Evolutionary conservation across 805 yeast genomes (phyloP), one percentile per base, ranked within the genome.

Genomic region (Wickerhamomyces xylosicus): DNA sequence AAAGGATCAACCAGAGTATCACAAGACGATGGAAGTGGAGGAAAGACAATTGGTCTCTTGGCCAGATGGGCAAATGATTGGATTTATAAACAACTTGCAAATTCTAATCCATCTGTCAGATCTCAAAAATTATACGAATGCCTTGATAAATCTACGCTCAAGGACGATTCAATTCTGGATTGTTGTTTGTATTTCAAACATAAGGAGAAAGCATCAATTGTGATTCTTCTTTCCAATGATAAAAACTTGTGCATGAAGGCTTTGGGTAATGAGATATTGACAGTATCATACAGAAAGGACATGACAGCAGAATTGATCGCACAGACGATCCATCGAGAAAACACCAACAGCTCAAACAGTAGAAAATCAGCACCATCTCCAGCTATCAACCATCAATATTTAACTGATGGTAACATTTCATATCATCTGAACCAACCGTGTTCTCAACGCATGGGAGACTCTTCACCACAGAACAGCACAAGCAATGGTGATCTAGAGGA

Each of bases 121-220:
- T 94, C 85, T 0, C 96, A 89, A 55, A 73, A 68, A 45, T 33
- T 69, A 15, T 56, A 62, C 21, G 85, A 87, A 53, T 57, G 63
- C 19, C 35, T 79, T 1, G 75, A 78, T 41, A 52, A 54, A 8
- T 38, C 50, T 2, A 55, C 76, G 2, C 38, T 38, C 0, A 79
- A 83, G 41, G 97, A 89, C 57, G 95, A 87, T 50, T 71, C 95
- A 0, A 87, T 89, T 44, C 59, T 87, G 33, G 96, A 89, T 56
- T 86, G 95, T 54, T 82, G 94, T 48, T 50, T 81, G 19, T 86
- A 71, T 52, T 77, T 79, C 41, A 66, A 71, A 43, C 57, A 62
- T 11, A 57, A 59, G 13, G 47, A 45, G 11, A 39, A 56, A 4
- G 33, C 19, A 4, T 55, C 65, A 5, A 51, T 74, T 42, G 81